phyloP scores from a whole-genome alignment of 768 basidiomycete genomes.

The Psilocybe azurescens region DNA sequence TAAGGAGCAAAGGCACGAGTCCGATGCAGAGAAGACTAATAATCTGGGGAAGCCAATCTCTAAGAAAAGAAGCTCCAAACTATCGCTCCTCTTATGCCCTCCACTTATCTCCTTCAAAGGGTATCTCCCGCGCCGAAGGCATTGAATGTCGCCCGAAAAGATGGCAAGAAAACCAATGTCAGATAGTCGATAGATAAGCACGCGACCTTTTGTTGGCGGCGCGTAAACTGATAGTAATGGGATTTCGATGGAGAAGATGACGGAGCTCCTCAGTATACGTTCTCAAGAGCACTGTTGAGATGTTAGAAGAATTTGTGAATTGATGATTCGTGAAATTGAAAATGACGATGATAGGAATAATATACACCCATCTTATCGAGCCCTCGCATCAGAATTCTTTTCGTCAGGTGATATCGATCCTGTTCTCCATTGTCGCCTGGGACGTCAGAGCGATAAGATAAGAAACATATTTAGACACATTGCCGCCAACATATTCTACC shows the following conservation, averaged over 20 bases:
- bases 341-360: neutral
- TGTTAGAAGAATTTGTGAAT: too few species aligned
- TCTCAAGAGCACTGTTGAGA: too few species aligned
- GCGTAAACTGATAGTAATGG: too few species aligned
- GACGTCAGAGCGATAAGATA: neutral
- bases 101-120: slow-evolving; percentile 10
- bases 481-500: neutral
- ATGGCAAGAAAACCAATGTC: neutral
- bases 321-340: neutral
- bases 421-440: neutral
- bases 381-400: neutral
- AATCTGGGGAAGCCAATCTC: neutral
- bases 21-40: neutral
- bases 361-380: neutral
- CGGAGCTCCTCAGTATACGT: too few species aligned
- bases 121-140: slow-evolving; percentile 9
- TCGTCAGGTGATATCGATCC: neutral
- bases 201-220: too few species aligned
- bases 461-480: neutral
- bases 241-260: too few species aligned
- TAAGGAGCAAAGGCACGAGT: neutral
- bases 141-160: neutral
- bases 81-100: neutral
- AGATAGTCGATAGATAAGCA: neutral
- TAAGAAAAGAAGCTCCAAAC: slow-evolving; percentile 6